phyloP scores from a whole-genome alignment of 192 early-diverging fungal genomes.

The Entomortierella beljakovae region DNA sequence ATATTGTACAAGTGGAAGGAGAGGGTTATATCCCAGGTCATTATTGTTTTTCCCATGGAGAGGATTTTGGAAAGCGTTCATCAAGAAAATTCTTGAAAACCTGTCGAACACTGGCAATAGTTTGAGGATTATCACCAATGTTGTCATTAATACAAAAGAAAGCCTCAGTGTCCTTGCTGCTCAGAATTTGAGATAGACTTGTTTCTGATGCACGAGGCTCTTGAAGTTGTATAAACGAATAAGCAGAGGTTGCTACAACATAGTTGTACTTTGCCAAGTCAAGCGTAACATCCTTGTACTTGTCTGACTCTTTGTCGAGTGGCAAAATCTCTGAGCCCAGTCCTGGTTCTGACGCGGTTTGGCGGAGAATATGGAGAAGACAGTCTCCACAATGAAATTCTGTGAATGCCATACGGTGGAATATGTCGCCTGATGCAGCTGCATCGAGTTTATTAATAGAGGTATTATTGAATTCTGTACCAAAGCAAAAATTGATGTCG shows the following conservation, averaged over 20 bases:
- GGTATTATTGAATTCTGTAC: conserved; percentile 16
- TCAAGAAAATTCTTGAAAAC: conserved; percentile 31
- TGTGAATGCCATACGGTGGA: conserved; percentile 32
- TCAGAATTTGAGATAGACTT: conserved; percentile 5
- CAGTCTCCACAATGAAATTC: conserved; percentile 55
- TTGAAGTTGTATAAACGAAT: conserved; percentile 24
- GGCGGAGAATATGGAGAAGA: conserved; percentile 41
- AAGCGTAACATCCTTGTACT: conserved; percentile 4
- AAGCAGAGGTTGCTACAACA: conserved; percentile 20
- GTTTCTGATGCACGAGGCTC: background rate
- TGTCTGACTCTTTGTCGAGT: conserved; percentile 3
- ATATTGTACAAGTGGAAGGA: conserved; percentile 5
- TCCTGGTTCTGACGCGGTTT: conserved; percentile 11
- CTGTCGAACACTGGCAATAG: background rate
- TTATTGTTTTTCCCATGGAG: conserved; percentile 39
- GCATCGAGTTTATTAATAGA: background rate
- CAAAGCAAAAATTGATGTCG: conserved; percentile 29
- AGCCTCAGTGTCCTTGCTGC: background rate
- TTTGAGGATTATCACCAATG: background rate
- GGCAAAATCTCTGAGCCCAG: conserved; percentile 28
- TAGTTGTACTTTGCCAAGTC: conserved; percentile 47
- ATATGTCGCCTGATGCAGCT: conserved; percentile 10
- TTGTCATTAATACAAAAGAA: conserved; percentile 52
- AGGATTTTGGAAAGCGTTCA: conserved; percentile 23
- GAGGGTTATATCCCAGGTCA: too few relatives aligned